Base-by-base conservation (phyloP, 176 grass and related monocot species). In the Chloris gayana region DNA sequence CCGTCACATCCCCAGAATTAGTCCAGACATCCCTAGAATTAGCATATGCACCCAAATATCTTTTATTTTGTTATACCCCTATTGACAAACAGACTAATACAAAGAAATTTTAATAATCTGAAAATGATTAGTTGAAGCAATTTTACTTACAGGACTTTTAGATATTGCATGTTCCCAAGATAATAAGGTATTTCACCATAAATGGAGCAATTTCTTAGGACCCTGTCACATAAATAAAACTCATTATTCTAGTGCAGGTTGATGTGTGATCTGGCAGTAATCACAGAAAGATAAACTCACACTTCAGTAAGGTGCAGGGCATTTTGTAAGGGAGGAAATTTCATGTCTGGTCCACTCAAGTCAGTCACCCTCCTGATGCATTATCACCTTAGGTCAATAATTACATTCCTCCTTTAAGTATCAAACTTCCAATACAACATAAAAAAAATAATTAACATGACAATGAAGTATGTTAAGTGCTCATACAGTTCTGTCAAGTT, bases 401-500 rank as follows among this genome's bases (percentile, higher is more conserved):
- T 76, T 60, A 75, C 51, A 51, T 37, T 18, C 49, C 37, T 74
- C n/a, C 62, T 46, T 46, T 70, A 63, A 49, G 39, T 80, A 70
- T 24, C 32, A 69, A 67, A 65, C 57, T 81, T 12, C 62, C 65
- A 85, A 74, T 74, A 78, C 24, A 72, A 83, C 34, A 78, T 83
- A 47, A 49, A 67, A 77, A 77, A 70, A 68, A n/a, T 73, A 5
- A 41, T 9, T 53, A 12, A 34, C 51, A 37, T 9, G n/a, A 47
- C 54, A 64, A 59, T 17, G 72, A 0, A 83, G 69, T 11, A 62
- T 30, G 42, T 59, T 9, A 64, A 75, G 69, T 80, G 70, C 59
- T 83, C 62, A 63, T 94, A 94, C 92, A 94, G 73, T 79, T 94
- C 92, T 79, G 92, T 94, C 77, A 94, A 94, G 78, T 94, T 94